Conservation (phyloP, 2,329 filamentous ascomycete species). For the Penicillium griseofulvum region DNA sequence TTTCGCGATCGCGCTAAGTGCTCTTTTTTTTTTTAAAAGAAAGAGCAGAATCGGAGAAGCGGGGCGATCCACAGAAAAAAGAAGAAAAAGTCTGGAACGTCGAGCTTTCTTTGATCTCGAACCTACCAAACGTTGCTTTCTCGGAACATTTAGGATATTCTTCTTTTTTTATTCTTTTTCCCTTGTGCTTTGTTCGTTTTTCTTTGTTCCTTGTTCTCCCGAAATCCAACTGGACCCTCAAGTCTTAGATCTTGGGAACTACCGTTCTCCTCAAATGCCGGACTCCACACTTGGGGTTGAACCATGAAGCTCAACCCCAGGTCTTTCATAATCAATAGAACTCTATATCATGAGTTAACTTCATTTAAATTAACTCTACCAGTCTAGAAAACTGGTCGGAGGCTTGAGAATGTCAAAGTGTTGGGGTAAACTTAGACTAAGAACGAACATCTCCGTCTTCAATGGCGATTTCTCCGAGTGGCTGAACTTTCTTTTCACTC, state of each 20-base stretch:
- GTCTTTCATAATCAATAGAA: background rate
- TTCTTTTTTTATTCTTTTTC: no score
- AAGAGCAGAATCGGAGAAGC: background rate
- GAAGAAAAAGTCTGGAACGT: background rate
- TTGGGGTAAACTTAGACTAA: background rate
- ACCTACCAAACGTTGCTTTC: no score
- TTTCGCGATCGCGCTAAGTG: background rate
- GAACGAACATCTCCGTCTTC: slow-evolving; percentile 8
- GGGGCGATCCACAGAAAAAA: background rate
- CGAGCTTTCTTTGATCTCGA: background rate
- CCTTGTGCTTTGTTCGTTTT: no score
- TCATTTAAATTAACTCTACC: background rate
- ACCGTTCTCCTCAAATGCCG: background rate
- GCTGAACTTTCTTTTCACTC: background rate
- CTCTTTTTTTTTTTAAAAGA: background rate
- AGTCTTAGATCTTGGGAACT: background rate
- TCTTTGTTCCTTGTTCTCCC: background rate
- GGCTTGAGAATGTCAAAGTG: background rate
- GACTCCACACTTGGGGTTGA: background rate
- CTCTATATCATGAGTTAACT: background rate
- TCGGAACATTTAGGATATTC: no score
- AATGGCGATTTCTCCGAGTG: slow-evolving; percentile 6
- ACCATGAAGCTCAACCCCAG: background rate
- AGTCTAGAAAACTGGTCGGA: background rate
- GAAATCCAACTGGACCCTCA: background rate